Percentiles rank a stretch among this genome's conserved stretches.
These are phyloP conservation scores for Neoscytalidium dimidiatum DNA, from an alignment of 2,329 filamentous ascomycete species.

Conservation along the genomic window DNA sequence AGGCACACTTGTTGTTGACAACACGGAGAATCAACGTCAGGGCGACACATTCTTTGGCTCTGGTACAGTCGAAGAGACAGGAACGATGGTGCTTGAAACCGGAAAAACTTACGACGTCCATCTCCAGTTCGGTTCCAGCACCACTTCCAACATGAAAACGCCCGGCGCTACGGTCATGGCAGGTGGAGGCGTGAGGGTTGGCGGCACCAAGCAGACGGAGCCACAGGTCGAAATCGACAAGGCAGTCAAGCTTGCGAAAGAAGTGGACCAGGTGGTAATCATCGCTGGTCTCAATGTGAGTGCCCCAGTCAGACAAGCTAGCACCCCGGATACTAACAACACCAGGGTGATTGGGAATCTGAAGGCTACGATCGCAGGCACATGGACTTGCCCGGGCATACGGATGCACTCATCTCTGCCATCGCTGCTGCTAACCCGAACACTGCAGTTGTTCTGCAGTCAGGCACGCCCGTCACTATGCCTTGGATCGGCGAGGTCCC, in stretches of 20 bases:
- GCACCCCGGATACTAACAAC: not conserved
- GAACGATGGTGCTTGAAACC: conserved; percentile 56
- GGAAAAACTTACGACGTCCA: conserved; percentile 51
- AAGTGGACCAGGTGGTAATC: conserved; percentile 67
- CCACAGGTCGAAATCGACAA: conserved; percentile 27
- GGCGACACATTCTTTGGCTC: conserved; percentile 65
- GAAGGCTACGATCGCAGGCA: conserved; percentile 27
- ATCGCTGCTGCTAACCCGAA: conserved; percentile 62
- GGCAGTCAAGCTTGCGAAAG: conserved; percentile 24
- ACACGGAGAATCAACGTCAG: conserved; percentile 52
- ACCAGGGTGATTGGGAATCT: conserved; percentile 26
- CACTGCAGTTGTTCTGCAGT: conserved; percentile 66
- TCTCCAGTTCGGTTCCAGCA: conserved; percentile 21
- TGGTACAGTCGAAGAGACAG: conserved; percentile 63
- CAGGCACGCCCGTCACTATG: conserved; percentile 69
- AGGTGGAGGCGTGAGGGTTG: conserved; percentile 62
- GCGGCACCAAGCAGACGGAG: conserved; percentile 61
- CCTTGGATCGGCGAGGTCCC: conserved; percentile 65
- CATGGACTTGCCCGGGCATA: conserved; percentile 54
- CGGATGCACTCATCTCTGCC: conserved; percentile 54
- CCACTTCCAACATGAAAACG: conserved; percentile 17
- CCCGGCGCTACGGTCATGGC: conserved; percentile 20
- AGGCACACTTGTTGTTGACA: conserved; percentile 38
- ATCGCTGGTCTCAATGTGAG: conserved; percentile 69
- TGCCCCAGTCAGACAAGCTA: not conserved